Percentiles rank a stretch among this genome's conserved stretches.
These are phyloP conservation scores for Apiospora arundinis DNA, from an alignment of 2,329 filamentous ascomycete species.

Conservation along the genomic window DNA sequence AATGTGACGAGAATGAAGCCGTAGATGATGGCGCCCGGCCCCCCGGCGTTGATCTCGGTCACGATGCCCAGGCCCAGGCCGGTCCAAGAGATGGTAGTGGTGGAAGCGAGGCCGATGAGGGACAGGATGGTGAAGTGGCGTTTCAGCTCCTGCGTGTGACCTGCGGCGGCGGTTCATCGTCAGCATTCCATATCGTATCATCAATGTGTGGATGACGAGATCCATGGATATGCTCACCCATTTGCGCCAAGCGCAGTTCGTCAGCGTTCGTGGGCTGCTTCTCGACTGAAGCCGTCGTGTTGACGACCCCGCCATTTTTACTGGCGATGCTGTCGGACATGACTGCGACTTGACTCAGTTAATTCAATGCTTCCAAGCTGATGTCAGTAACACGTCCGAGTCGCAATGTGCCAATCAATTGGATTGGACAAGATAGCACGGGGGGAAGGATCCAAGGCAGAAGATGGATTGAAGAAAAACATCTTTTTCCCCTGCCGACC, in stretches of 20 bases:
- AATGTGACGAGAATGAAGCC: constrained; percentile 55
- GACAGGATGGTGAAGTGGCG: constrained; percentile 54
- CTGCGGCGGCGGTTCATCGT: constrained; percentile 30
- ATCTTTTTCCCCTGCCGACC: background rate
- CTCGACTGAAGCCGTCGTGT: background rate
- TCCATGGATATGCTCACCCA: constrained; percentile 41
- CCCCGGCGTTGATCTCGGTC: constrained; percentile 54
- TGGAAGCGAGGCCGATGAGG: constrained; percentile 55
- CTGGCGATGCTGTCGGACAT: background rate
- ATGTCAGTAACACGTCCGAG: background rate
- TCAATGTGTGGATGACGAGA: background rate
- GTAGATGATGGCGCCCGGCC: constrained; percentile 56
- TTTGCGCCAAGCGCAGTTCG: constrained; percentile 50
- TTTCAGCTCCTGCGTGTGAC: constrained; percentile 55
- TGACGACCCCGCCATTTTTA: background rate
- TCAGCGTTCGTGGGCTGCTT: constrained; percentile 40
- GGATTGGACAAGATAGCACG: background rate
- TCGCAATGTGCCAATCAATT: background rate
- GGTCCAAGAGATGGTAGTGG: constrained; percentile 58
- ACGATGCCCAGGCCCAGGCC: constrained; percentile 52
- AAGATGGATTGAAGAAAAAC: background rate
- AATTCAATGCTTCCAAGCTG: background rate
- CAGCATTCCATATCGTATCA: background rate
- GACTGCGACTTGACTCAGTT: background rate
- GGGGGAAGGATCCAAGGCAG: no score